These are phyloP conservation scores for Cerrena zonata DNA, from an alignment of 1,284 basidiomycete species.

Conservation along the genomic window DNA sequence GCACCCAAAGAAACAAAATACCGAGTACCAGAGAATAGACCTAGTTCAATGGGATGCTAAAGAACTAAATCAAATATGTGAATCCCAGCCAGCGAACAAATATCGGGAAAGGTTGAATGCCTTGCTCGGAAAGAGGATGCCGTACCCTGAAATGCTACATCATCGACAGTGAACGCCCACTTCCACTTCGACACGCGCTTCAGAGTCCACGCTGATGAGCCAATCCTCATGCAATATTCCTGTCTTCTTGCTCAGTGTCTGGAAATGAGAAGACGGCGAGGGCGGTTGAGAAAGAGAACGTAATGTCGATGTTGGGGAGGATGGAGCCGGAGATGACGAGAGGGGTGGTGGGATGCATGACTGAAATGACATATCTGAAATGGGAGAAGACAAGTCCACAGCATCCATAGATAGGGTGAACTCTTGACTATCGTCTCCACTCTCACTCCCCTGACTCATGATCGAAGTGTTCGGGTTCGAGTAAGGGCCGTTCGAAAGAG, in stretches of 20 bases:
- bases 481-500: neutral
- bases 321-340: neutral
- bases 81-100: neutral
- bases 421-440: neutral
- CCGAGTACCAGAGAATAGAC: neutral
- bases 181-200: neutral
- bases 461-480: neutral
- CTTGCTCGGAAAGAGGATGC: neutral
- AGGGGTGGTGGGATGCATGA: too few species aligned
- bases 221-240: neutral
- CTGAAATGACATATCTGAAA: too few species aligned
- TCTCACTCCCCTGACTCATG: neutral
- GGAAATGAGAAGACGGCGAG: neutral
- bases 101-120: neutral
- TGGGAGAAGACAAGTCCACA: too few species aligned
- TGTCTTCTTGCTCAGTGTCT: neutral
- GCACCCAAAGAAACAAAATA: neutral
- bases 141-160: neutral
- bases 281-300: neutral
- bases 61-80: neutral
- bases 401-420: constrained; percentile 4
- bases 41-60: too few species aligned
- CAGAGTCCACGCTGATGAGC: neutral
- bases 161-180: neutral
- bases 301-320: too few species aligned